Evolutionary conservation across 306 rosid genomes (phyloP), one percentile per base, ranked within the genome.

Genomic region (Coriaria nepalensis): DNA sequence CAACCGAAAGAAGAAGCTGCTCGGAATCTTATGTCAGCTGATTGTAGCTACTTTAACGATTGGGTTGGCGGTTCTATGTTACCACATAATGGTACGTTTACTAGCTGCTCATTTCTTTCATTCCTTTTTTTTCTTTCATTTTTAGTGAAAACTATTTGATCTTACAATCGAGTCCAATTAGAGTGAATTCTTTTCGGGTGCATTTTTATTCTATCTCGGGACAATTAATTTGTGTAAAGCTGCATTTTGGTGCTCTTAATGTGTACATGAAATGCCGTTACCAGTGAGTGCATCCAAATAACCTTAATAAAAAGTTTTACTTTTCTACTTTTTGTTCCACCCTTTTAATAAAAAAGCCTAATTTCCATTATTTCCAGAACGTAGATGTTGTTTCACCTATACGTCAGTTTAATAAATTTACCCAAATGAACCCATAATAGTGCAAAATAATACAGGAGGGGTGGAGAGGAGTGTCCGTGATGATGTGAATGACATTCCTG

Each of bases 1-100:
- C 95, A 78, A 69, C 98, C 98, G 13, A 82, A 64, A 65, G 94
- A 92, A 60, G 67, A 78, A 49, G 85, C 98, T 2, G 75, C 98
- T 63, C 75, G 93, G 67, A 73, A 85, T 72, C 87, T 85, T 47
- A 79, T 79, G 94, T 73, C 98, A 14, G 93, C 96, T 63, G 93
- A 82, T 57, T 68, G 88, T 70, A 82, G 96, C 73, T 73, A 69
- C 92, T 82, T 85, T 55, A 79, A 76, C 61, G 93, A 82, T 75
- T 82, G 86, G 93, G 64, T 47, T 52, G 93, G 64, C 69, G 87
- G 78, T 60, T 76, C 93, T 53, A 82, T 85, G 66, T 60, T 65
- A 33, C 65, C 76, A 54, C 44, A 64, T 61, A 67, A 69, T 49
- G 80, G 55, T 15, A 56, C 61, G 53, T 54, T 67, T 13, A 38